A percentile compares a stretch with the other conserved stretches of the same genome.
These are phyloP conservation scores for Elongisporangium prolatum DNA, from an alignment of 352 stramenopile genomes.

Conservation along the genomic window DNA sequence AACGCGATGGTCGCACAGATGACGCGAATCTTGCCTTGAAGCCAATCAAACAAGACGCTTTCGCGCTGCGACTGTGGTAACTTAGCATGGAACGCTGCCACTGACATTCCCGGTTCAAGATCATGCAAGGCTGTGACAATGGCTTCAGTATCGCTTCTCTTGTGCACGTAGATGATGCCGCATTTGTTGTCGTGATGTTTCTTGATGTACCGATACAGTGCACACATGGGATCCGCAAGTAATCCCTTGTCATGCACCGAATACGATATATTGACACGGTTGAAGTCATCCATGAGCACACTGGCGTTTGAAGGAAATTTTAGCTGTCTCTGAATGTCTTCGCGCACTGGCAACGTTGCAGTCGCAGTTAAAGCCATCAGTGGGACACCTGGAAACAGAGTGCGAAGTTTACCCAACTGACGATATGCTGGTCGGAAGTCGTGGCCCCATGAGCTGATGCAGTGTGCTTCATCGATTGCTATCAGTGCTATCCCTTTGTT, in stretches of 20 bases:
- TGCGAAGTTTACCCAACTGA: constrained; percentile 33
- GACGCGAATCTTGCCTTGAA: constrained; percentile 47
- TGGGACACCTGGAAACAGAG: constrained; percentile 22
- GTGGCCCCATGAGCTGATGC: constrained; percentile 88
- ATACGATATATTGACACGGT: constrained; percentile 58
- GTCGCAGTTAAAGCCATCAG: constrained; percentile 91
- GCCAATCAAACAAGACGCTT: constrained; percentile 40
- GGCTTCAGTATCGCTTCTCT: constrained; percentile 43
- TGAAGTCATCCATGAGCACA: constrained; percentile 49
- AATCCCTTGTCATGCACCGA: constrained; percentile 42
- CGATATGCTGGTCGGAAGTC: constrained; percentile 85
- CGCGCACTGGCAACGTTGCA: constrained; percentile 59
- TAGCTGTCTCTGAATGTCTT: constrained; percentile 49
- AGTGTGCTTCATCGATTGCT: constrained; percentile 90
- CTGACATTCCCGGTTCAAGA: constrained; percentile 15
- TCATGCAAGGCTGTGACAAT: constrained; percentile 28
- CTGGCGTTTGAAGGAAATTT: constrained; percentile 25
- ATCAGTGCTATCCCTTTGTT: constrained; percentile 37
- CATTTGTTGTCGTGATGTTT: constrained; percentile 24
- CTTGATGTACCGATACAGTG: constrained; percentile 36
- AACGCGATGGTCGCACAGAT: constrained; percentile 93
- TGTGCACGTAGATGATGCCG: constrained; percentile 55
- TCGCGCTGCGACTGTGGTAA: constrained; percentile 31
- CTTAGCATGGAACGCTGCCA: constrained; percentile 54
- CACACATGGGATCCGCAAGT: constrained; percentile 33